Percentiles rank a stretch among this genome's conserved stretches.
Conservation (phyloP, 2,329 filamentous ascomycete genomes). For the Didymella segeticola region DNA sequence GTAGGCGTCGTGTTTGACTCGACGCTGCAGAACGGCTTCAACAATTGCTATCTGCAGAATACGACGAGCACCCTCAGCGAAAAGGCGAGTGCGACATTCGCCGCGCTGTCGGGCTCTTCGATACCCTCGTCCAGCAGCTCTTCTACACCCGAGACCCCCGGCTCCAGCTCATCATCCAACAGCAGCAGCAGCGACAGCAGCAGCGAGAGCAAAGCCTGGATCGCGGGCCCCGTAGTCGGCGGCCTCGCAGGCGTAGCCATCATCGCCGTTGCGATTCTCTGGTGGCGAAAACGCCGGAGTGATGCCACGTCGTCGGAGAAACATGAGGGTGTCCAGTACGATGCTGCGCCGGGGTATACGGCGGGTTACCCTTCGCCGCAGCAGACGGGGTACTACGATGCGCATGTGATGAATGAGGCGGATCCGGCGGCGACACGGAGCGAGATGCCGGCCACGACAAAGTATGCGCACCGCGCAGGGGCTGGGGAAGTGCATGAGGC, state of each 20-base stretch:
- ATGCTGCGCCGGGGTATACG: conserved; percentile 12
- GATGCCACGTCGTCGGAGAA: conserved; percentile 13
- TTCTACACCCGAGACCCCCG: conserved; percentile 1
- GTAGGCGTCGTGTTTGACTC: conserved; percentile 39
- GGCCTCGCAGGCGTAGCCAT: conserved; percentile 24
- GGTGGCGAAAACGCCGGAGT: conserved; percentile 18
- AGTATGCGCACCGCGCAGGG: conserved; percentile 25
- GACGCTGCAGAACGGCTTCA: conserved; percentile 29
- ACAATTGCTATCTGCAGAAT: conserved; percentile 46
- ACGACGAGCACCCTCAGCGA: conserved; percentile 31
- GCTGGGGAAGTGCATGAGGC: conserved; percentile 16
- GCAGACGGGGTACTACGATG: conserved; percentile 7
- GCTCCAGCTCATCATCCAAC: not conserved
- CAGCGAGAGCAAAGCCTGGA: conserved; percentile 32
- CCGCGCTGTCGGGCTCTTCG: conserved; percentile 20
- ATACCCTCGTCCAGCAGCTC: conserved; percentile 10
- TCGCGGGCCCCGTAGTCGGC: conserved; percentile 38
- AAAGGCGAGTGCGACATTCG: conserved; percentile 29
- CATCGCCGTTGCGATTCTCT: conserved; percentile 24
- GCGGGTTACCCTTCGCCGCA: not conserved
- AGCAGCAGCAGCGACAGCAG: not conserved
- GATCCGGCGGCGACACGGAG: not conserved
- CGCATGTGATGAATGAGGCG: not conserved
- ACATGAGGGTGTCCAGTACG: conserved; percentile 5
- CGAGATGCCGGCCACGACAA: conserved; percentile 25